Conservation (phyloP, 1,139 yeast species). For the Meyerozyma athensensis region DNA sequence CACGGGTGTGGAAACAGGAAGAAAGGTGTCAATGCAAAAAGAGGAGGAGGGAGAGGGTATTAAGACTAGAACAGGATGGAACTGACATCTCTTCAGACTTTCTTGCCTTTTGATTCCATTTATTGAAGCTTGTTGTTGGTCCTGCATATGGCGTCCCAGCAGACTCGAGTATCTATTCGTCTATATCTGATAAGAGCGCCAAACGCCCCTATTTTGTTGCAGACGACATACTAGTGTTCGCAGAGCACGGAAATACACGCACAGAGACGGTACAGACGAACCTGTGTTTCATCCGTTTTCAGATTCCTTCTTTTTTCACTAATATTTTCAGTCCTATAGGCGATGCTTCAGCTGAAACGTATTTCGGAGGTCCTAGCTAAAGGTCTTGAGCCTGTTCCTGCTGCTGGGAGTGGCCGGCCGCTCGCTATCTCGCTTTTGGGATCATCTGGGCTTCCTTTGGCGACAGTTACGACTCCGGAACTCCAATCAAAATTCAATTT, state of each 20-base stretch:
- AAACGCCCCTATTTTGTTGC: too few species aligned
- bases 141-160: too few species aligned
- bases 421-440: slow-evolving; percentile 42
- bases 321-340: neutral
- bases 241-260: too few species aligned
- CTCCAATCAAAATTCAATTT: slow-evolving; percentile 13
- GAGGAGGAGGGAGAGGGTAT: too few species aligned
- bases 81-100: too few species aligned
- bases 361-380: slow-evolving; percentile 40
- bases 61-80: too few species aligned
- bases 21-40: neutral
- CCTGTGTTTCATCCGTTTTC: neutral
- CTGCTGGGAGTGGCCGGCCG: slow-evolving; percentile 18
- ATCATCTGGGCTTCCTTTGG: slow-evolving; percentile 36
- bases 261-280: neutral
- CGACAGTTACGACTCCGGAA: slow-evolving; percentile 26
- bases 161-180: too few species aligned
- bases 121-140: too few species aligned
- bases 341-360: slow-evolving; percentile 47
- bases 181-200: too few species aligned
- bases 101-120: too few species aligned
- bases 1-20: neutral
- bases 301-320: neutral
- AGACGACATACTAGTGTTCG: too few species aligned
- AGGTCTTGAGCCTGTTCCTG: slow-evolving; percentile 28